These are phyloP conservation scores for Helotiales sp. DNA, from an alignment of 2,329 filamentous ascomycete species.

Conservation along the genomic window DNA sequence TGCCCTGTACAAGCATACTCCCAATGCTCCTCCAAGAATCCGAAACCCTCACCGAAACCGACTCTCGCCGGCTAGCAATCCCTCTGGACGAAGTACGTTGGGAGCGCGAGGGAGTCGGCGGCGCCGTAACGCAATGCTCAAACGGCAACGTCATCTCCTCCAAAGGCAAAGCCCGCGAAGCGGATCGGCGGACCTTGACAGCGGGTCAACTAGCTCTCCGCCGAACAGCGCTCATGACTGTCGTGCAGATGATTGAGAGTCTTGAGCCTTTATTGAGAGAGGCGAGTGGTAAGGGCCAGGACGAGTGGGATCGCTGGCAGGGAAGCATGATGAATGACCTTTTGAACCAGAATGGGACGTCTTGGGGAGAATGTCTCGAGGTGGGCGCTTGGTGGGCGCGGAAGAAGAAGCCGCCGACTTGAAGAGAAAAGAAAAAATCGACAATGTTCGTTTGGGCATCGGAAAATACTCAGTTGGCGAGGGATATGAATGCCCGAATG, in stretches of 20 bases:
- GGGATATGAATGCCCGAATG: conserved; percentile 4
- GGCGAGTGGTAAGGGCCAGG: conserved; percentile 81
- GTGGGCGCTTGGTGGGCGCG: conserved; percentile 89
- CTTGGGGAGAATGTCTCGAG: conserved; percentile 83
- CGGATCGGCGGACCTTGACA: conserved; percentile 39
- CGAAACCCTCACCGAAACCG: conserved; percentile 70
- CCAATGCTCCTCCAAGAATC: conserved; percentile 82
- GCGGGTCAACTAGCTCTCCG: conserved; percentile 75
- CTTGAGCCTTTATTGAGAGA: conserved; percentile 84
- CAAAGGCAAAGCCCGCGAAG: conserved; percentile 41
- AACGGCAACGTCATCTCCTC: conserved; percentile 52
- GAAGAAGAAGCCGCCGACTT: conserved; percentile 68
- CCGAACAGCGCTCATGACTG: conserved; percentile 78
- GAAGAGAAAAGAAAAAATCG: not conserved
- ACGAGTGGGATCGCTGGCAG: conserved; percentile 93
- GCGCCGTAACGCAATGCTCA: conserved; percentile 62
- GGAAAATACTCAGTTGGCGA: not conserved
- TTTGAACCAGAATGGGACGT: conserved; percentile 77
- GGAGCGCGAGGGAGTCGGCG: conserved; percentile 78
- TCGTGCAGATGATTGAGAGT: conserved; percentile 83
- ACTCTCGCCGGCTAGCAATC: conserved; percentile 80
- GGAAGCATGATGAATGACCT: conserved; percentile 85
- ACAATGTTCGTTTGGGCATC: not conserved
- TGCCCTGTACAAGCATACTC: conserved; percentile 79
- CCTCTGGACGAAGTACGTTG: conserved; percentile 84